Percentiles rank a stretch among this genome's conserved stretches.
Evolutionary conservation across 1,284 basidiomycete species (phyloP).

Genomic region (Cryptococcus floricola): DNA sequence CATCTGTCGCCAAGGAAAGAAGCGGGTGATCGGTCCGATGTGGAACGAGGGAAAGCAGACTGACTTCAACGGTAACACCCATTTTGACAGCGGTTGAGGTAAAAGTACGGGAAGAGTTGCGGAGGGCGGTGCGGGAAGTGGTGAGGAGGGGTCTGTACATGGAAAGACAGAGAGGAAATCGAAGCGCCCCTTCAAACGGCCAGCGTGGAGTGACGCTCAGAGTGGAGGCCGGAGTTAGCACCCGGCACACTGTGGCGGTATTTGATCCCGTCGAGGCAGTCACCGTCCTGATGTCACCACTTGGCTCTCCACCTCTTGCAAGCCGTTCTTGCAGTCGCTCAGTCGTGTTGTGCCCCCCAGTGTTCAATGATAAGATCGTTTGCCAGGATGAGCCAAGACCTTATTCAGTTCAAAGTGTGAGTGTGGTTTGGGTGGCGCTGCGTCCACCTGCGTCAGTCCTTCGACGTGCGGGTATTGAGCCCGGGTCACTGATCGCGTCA

Average conservation of each 20-base stretch:
- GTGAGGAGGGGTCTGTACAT: constrained; percentile 20
- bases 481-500: constrained; percentile 2
- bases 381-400: constrained; percentile 9
- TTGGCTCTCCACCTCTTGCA: no score
- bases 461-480: neutral
- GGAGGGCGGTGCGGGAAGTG: constrained; percentile 12
- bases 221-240: constrained; percentile 12
- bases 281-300: no score
- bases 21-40: neutral
- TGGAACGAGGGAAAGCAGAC: constrained; percentile 5
- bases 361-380: no score
- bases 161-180: neutral
- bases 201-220: neutral
- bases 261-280: neutral
- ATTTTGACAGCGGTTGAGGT: constrained; percentile 45
- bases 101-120: constrained; percentile 28
- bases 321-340: no score
- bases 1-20: neutral
- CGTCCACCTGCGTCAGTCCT: no score
- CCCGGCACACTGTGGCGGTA: constrained; percentile 1
- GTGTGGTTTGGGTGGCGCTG: constrained; percentile 2
- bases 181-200: neutral
- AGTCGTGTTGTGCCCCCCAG: no score
- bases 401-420: constrained; percentile 44
- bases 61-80: constrained; percentile 48